phyloP scores from a whole-genome alignment of 1,284 basidiomycete genomes.

The Earliella scabrosa region DNA sequence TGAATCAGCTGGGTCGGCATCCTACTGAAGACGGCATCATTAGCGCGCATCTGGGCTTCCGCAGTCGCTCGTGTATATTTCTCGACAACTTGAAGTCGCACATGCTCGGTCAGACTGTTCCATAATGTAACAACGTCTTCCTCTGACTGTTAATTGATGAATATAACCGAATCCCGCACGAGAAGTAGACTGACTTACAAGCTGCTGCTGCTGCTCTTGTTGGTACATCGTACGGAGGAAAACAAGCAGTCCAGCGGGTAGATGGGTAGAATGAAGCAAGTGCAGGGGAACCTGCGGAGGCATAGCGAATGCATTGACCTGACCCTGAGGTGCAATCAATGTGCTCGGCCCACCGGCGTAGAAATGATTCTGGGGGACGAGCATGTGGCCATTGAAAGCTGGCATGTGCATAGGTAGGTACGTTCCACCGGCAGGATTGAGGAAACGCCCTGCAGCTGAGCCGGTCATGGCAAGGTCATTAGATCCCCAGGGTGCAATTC shows the following conservation, averaged over 20 bases:
- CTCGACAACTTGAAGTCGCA: background rate
- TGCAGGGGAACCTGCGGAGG: background rate
- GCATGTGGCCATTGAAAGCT: no score
- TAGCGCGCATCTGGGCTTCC: background rate
- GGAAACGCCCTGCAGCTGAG: no score
- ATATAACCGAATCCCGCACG: background rate
- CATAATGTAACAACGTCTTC: background rate
- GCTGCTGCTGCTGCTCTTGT: background rate
- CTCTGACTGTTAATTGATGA: background rate
- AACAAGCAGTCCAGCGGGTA: background rate
- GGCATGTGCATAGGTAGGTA: no score
- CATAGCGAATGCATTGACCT: no score
- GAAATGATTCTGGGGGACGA: no score
- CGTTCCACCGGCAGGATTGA: no score
- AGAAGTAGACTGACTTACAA: background rate
- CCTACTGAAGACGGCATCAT: background rate
- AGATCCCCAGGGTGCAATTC: no score
- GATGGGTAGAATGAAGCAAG: background rate
- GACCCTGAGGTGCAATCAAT: no score
- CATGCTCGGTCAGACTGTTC: background rate
- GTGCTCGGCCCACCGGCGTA: no score
- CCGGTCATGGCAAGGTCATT: no score
- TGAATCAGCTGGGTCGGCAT: background rate
- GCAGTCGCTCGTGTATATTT: background rate
- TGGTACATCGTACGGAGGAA: background rate